Conservation (phyloP, 345 rosid genomes). For the Laguncularia racemosa region DNA sequence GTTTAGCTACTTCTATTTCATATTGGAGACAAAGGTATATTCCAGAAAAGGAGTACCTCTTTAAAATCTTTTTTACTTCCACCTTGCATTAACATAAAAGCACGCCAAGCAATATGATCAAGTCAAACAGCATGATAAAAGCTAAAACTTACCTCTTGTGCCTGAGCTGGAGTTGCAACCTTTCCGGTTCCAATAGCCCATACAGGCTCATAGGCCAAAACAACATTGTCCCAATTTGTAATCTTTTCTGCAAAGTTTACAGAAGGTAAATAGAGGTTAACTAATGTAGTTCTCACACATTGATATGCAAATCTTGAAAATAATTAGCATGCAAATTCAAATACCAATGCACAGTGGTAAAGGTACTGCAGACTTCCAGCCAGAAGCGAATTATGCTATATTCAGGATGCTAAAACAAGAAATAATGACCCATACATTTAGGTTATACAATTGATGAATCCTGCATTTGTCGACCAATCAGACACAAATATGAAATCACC, state of each 20-base stretch:
- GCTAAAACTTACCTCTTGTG: slow-evolving; percentile 69
- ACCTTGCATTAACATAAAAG: too few relatives aligned
- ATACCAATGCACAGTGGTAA: too few relatives aligned
- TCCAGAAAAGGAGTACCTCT: too few relatives aligned
- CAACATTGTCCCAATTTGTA: slow-evolving; percentile 63
- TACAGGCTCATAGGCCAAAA: slow-evolving; percentile 86
- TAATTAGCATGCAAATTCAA: too few relatives aligned
- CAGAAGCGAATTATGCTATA: too few relatives aligned
- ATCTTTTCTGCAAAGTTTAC: slow-evolving; percentile 35
- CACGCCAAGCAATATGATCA: neutral
- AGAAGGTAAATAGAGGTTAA: neutral
- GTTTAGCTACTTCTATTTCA: too few relatives aligned
- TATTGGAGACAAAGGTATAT: neutral
- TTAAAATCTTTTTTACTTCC: too few relatives aligned
- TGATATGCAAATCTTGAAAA: neutral
- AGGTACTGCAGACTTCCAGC: too few relatives aligned
- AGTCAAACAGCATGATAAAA: neutral
- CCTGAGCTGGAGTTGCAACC: slow-evolving; percentile 88
- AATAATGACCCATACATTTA: neutral
- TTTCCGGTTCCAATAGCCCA: slow-evolving; percentile 97
- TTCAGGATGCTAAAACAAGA: neutral
- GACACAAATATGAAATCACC: too few relatives aligned
- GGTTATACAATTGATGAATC: too few relatives aligned
- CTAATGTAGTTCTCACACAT: neutral
- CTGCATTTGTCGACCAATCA: too few relatives aligned